A percentile compares a stretch with the other conserved stretches of the same genome.
These are phyloP conservation scores for Pleodorina starrii DNA, from an alignment of 139 green algal genomes.

Conservation along the genomic window DNA sequence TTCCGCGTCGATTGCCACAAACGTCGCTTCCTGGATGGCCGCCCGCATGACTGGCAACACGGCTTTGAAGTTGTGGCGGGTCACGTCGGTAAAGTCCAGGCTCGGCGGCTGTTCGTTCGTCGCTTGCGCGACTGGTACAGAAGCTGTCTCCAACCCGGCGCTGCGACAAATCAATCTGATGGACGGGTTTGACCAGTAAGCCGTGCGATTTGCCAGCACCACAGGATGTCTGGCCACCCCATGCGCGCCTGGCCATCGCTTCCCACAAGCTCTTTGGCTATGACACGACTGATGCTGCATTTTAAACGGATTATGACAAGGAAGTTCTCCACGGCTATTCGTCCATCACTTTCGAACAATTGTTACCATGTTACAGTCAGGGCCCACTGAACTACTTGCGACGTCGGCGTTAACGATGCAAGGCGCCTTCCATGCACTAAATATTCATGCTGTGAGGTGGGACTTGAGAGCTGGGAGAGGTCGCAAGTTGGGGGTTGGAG, in stretches of 20 bases:
- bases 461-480: too few relatives aligned
- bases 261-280: background rate
- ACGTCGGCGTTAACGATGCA: too few relatives aligned
- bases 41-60: conserved; percentile 68
- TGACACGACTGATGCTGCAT: background rate
- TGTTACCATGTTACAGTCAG: too few relatives aligned
- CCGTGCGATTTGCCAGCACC: background rate
- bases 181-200: background rate
- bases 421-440: too few relatives aligned
- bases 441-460: too few relatives aligned
- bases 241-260: background rate
- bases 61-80: conserved; percentile 75
- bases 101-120: background rate
- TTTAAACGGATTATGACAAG: background rate
- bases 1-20: conserved; percentile 79
- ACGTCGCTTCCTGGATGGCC: conserved; percentile 58
- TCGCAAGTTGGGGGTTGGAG: too few relatives aligned
- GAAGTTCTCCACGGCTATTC: too few relatives aligned
- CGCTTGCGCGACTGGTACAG: background rate
- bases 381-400: too few relatives aligned
- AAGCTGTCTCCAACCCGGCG: background rate
- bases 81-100: conserved; percentile 67
- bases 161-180: background rate
- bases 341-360: too few relatives aligned
- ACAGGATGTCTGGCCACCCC: background rate